Percentiles rank a stretch among this genome's conserved stretches.
phyloP scores from a whole-genome alignment of 2,329 filamentous ascomycete species.

The Ophiostoma tasmaniense region DNA sequence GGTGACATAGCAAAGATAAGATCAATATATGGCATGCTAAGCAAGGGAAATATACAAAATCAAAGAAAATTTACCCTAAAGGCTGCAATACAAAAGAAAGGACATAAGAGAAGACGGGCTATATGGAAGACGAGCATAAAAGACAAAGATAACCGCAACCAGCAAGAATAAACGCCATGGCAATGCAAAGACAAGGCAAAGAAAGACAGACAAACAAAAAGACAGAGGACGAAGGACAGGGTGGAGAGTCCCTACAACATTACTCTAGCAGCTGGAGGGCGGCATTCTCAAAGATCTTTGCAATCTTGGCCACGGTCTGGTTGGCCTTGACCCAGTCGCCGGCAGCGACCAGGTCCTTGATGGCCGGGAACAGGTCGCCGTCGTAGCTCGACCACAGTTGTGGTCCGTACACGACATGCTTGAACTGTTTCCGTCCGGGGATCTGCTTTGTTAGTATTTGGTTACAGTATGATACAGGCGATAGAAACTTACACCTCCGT shows the following conservation, averaged over 20 bases:
- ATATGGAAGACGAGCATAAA: neutral
- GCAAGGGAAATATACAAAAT: neutral
- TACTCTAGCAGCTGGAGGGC: slow-evolving; percentile 29
- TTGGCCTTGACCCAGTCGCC: slow-evolving; percentile 63
- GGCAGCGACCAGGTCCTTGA: slow-evolving; percentile 68
- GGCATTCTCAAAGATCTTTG: slow-evolving; percentile 56
- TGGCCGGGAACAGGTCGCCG: slow-evolving; percentile 67
- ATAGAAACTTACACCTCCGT: slow-evolving; percentile 59
- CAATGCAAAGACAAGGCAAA: slow-evolving; percentile 16
- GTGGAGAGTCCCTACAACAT: neutral
- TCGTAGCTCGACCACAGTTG: slow-evolving; percentile 65
- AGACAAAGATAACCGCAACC: neutral
- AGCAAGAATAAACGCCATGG: slow-evolving; percentile 14
- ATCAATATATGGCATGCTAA: neutral
- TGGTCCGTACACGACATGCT: slow-evolving; percentile 84
- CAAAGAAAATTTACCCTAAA: neutral
- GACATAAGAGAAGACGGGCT: neutral
- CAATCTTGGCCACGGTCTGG: slow-evolving; percentile 61
- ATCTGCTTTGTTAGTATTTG: slow-evolving; percentile 42
- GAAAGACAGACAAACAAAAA: neutral
- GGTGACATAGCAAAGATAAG: neutral
- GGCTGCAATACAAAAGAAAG: neutral
- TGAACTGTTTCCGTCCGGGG: slow-evolving; percentile 83
- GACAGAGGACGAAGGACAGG: neutral
- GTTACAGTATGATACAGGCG: neutral